Evolutionary conservation across 1,139 yeast species (phyloP).

Genomic region (Wickerhamiella infanticola): DNA sequence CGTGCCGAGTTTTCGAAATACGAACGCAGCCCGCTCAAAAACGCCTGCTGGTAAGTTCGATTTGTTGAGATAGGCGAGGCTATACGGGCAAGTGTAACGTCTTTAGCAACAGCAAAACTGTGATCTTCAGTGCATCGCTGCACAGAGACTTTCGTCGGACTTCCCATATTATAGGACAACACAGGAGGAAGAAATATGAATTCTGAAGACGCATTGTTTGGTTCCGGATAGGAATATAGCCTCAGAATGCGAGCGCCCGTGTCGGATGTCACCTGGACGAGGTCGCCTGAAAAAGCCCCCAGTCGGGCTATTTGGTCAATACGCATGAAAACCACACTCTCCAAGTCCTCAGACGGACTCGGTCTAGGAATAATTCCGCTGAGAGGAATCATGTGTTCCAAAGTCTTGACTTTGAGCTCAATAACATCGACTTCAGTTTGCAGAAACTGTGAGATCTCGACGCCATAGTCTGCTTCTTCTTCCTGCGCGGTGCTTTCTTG

Average conservation of each 20-base stretch:
- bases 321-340: constrained; percentile 37
- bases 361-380: constrained; percentile 19
- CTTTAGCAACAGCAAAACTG: constrained; percentile 25
- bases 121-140: constrained; percentile 8
- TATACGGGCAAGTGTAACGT: constrained; percentile 47
- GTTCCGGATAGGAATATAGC: constrained; percentile 48
- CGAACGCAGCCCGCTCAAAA: constrained; percentile 45
- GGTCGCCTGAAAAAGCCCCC: constrained; percentile 58
- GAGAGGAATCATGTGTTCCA: constrained; percentile 14
- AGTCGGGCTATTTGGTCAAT: constrained; percentile 38
- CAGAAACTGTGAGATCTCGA: constrained; percentile 19
- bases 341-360: constrained; percentile 25
- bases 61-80: constrained; percentile 62
- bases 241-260: constrained; percentile 27
- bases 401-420: constrained; percentile 14
- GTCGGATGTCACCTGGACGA: constrained; percentile 22
- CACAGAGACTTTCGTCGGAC: constrained; percentile 25
- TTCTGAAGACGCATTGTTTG: constrained; percentile 32
- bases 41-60: constrained; percentile 45
- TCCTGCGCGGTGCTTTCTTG: not conserved
- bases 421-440: constrained; percentile 11
- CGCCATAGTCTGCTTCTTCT: constrained; percentile 14
- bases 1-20: constrained; percentile 43
- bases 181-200: constrained; percentile 49
- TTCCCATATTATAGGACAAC: constrained; percentile 36